A percentile compares a stretch with the other conserved stretches of the same genome.
phyloP scores from a whole-genome alignment of 331 rosid genomes.

The Phaseolus coccineus region DNA sequence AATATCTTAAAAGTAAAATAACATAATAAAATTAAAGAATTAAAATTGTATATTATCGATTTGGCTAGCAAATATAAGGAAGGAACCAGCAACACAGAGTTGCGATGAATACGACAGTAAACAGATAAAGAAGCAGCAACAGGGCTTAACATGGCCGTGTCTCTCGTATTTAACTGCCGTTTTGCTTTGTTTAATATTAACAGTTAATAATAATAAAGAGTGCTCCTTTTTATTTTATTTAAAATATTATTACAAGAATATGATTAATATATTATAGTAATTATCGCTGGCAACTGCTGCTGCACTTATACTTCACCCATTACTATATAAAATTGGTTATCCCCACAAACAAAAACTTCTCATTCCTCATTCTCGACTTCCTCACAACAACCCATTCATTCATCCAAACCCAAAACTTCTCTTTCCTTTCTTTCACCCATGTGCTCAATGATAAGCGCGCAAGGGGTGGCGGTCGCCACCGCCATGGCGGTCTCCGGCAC shows the following conservation, averaged over 20 bases:
- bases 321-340: slow-evolving; percentile 18
- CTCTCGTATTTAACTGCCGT: too few relatives aligned
- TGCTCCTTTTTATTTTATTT: neutral
- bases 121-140: too few relatives aligned
- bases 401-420: neutral
- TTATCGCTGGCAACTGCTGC: slow-evolving; percentile 4
- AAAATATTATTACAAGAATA: neutral
- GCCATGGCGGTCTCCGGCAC: slow-evolving; percentile 99
- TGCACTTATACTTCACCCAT: slow-evolving; percentile 23
- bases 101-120: too few relatives aligned
- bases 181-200: too few relatives aligned
- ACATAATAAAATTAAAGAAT: too few relatives aligned
- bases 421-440: slow-evolving; percentile 38
- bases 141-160: neutral
- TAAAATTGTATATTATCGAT: too few relatives aligned
- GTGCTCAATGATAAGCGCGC: slow-evolving; percentile 71
- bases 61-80: too few relatives aligned
- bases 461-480: slow-evolving; percentile 81
- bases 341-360: neutral
- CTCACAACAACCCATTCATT: neutral
- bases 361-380: neutral
- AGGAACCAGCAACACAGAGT: too few relatives aligned
- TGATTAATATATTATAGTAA: neutral
- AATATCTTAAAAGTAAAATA: too few relatives aligned
- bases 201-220: neutral